Percentiles rank a stretch among this genome's conserved stretches.
phyloP scores from a whole-genome alignment of 345 rosid species.

The Dipteronia sinensis region DNA sequence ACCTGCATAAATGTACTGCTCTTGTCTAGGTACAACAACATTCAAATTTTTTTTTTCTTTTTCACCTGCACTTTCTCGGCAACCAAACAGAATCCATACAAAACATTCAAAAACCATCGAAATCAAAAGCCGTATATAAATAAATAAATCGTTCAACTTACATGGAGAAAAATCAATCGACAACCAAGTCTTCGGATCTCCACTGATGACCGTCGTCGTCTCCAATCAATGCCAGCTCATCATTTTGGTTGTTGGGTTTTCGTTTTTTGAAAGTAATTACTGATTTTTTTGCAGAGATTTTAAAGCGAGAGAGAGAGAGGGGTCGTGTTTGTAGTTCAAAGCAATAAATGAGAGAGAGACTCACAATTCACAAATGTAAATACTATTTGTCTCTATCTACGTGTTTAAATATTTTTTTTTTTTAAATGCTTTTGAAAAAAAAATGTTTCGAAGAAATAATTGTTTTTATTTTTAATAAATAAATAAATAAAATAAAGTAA shows the following conservation, averaged over 20 bases:
- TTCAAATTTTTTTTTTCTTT: neutral
- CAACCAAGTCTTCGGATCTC: slow-evolving; percentile 5
- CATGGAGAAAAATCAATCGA: slow-evolving; percentile 20
- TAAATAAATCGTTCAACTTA: slow-evolving; percentile 23
- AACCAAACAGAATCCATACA: slow-evolving; percentile 10
- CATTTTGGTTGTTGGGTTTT: neutral
- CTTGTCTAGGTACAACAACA: neutral
- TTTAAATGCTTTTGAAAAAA: slow-evolving; percentile 12
- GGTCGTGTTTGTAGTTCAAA: slow-evolving; percentile 31
- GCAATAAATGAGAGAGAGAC: slow-evolving; percentile 47
- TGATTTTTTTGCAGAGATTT: slow-evolving; percentile 11
- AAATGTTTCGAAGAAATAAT: slow-evolving; percentile 9
- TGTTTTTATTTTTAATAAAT: slow-evolving; percentile 5
- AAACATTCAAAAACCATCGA: neutral
- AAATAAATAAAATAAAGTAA: neutral
- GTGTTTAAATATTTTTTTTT: neutral
- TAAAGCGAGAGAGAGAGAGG: slow-evolving; percentile 11
- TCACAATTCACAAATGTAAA: too few species aligned
- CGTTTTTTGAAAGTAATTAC: neutral
- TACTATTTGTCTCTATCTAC: neutral
- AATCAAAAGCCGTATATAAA: neutral
- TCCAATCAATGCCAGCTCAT: slow-evolving; percentile 23
- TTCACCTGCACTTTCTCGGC: slow-evolving; percentile 12
- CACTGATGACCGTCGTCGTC: neutral
- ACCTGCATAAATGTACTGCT: too few species aligned